Conservation (phyloP, 2,329 filamentous ascomycete species). For the Amesomyces nigricolor region DNA sequence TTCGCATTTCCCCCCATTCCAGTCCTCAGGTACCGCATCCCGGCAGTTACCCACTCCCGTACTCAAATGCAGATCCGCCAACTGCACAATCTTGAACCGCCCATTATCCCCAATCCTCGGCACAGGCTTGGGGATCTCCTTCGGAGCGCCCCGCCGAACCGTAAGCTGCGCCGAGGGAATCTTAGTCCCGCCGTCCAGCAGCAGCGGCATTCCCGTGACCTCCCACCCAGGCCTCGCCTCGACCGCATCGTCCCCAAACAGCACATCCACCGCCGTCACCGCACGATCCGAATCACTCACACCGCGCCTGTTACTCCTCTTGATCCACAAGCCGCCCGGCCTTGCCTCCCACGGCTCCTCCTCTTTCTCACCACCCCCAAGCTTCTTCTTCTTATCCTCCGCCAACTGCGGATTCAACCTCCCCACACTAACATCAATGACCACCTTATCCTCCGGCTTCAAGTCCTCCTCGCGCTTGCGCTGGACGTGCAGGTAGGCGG, state of each 20-base stretch:
- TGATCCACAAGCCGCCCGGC: constrained; percentile 74
- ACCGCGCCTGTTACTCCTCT: constrained; percentile 64
- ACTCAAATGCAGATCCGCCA: constrained; percentile 89
- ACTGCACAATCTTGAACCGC: constrained; percentile 94
- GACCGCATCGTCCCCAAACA: constrained; percentile 86
- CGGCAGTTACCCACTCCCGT: constrained; percentile 83
- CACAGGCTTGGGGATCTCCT: constrained; percentile 60
- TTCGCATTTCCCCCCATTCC: constrained; percentile 73
- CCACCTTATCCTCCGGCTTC: constrained; percentile 64
- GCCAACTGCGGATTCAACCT: constrained; percentile 57
- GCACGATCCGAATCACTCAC: constrained; percentile 69
- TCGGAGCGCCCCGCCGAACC: constrained; percentile 65
- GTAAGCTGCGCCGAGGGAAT: constrained; percentile 69
- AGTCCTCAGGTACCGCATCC: constrained; percentile 71
- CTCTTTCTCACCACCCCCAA: constrained; percentile 29
- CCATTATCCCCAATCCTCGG: constrained; percentile 81
- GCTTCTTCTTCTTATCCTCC: constrained; percentile 44
- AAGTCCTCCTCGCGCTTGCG: constrained; percentile 84
- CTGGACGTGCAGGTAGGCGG: constrained; percentile 75
- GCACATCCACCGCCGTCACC: constrained; percentile 75
- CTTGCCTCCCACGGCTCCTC: constrained; percentile 71
- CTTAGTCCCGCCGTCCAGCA: constrained; percentile 59
- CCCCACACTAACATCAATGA: constrained; percentile 72
- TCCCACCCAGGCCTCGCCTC: constrained; percentile 85
- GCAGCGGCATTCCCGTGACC: constrained; percentile 65